Evolutionary conservation across 2,329 filamentous ascomycete species (phyloP).

Genomic region (Microcyclospora pomicola): DNA sequence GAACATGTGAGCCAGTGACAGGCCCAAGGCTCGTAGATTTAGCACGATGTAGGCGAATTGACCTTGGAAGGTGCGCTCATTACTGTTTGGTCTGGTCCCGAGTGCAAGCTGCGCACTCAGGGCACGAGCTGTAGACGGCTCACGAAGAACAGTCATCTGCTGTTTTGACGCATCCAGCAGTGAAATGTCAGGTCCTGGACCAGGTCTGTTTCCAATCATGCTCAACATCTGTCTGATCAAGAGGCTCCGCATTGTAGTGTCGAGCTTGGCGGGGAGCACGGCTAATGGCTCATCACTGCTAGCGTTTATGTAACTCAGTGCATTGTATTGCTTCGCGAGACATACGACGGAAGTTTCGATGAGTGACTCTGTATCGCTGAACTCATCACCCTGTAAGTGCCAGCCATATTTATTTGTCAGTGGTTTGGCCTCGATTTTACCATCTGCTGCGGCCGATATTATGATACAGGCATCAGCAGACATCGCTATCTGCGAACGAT

Average conservation of each 20-base stretch:
- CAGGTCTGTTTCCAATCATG: slow-evolving; percentile 48
- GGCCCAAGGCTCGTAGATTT: slow-evolving; percentile 52
- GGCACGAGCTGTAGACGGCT: slow-evolving; percentile 58
- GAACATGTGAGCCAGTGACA: slow-evolving; percentile 14
- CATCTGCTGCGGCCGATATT: slow-evolving; percentile 30
- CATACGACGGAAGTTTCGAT: slow-evolving; percentile 20
- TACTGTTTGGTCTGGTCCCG: slow-evolving; percentile 50
- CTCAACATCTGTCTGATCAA: slow-evolving; percentile 51
- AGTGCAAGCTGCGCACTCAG: slow-evolving; percentile 69
- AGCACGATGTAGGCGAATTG: slow-evolving; percentile 64
- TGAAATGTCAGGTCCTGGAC: slow-evolving; percentile 55
- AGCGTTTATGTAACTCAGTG: slow-evolving; percentile 28
- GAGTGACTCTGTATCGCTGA: slow-evolving; percentile 13
- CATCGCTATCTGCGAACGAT: slow-evolving; percentile 33
- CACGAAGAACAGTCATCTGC: slow-evolving; percentile 49
- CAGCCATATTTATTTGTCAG: slow-evolving; percentile 19
- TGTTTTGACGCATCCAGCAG: slow-evolving; percentile 55
- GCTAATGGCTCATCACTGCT: slow-evolving; percentile 38
- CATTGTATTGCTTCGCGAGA: slow-evolving; percentile 21
- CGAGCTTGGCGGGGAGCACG: slow-evolving; percentile 22
- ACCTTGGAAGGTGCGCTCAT: slow-evolving; percentile 48
- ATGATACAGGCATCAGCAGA: slow-evolving; percentile 36
- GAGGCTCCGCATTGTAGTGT: slow-evolving; percentile 50
- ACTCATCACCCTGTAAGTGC: slow-evolving; percentile 15
- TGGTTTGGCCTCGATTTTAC: slow-evolving; percentile 22